Evolutionary conservation across 768 basidiomycete species (phyloP), one percentile per base, ranked within the genome.

Genomic region (Fibroporia radiculosa): DNA sequence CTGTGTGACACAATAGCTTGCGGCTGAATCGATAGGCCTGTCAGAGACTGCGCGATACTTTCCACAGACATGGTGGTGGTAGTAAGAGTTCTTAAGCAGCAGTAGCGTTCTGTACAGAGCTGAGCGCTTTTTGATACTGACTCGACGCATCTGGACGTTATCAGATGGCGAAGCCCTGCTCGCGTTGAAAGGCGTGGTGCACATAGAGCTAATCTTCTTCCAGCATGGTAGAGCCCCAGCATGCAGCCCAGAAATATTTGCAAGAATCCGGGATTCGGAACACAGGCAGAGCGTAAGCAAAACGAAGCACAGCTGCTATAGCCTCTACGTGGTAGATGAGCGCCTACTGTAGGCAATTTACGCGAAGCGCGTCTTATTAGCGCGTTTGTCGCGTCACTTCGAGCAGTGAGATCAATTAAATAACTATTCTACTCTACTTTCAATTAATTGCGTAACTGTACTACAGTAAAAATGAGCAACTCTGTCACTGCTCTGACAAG

Each of bases 21-120:
- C 22, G 82, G 75, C 22, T 70, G 62, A 59, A 88, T 79, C 2
- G 74, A 72, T 36, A 84, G 67, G 1, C 67, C 57, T 0, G 72
- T 66, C 47, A 84, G 70, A 6, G 77, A 69, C 44, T 66, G 54
- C 1, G 56, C 51, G 48, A 63, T 39, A 24, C 56, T 36, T 19
- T 72, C 64, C 19, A 65, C 52, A 37, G 66, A 54, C 39, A 63
- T 48, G 69, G 71, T 71, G 41, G 55, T 52, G 48, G 56, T 48
- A 10, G 61, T 44, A 44, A 47, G 28, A 26, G 29, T 31, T 47
- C 34, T 31, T 20, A 19, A 28, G 41, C 19, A 33, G 19, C 28
- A 25, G 28, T 29, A 28, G 28, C 42, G 40, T 19, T 33, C 25
- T 18, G 34, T n/a, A n/a, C n/a, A n/a, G n/a, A n/a, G n/a, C n/a